Evolutionary conservation across 202 grass and related monocot genomes (phyloP).

Genomic region (Setaria viridis): DNA sequence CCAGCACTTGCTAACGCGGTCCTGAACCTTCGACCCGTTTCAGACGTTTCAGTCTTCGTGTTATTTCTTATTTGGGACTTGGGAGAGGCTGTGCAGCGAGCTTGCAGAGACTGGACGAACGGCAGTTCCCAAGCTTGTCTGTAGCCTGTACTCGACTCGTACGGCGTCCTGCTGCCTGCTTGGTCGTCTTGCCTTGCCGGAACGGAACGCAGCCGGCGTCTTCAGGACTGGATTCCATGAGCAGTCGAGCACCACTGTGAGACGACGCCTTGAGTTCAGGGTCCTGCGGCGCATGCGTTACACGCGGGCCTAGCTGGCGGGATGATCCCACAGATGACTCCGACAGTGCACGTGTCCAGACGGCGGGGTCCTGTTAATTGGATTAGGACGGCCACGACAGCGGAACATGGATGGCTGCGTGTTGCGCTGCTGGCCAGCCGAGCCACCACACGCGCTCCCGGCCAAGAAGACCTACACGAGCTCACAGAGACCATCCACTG

Average conservation of each 20-base stretch:
- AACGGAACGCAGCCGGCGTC: conserved; percentile 6
- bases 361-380: conserved; percentile 6
- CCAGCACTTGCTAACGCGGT: not conserved
- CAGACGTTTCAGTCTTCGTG: not conserved
- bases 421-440: conserved; percentile 16
- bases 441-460: not conserved
- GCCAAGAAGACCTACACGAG: not conserved
- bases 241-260: not conserved
- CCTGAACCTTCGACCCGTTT: not conserved
- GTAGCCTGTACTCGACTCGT: not conserved
- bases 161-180: not conserved
- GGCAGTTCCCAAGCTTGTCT: not conserved
- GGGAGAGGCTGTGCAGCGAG: not conserved
- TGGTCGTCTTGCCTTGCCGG: not conserved
- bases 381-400: conserved; percentile 38
- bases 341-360: conserved; percentile 46
- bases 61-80: no score
- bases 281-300: not conserved
- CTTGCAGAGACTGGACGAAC: not conserved
- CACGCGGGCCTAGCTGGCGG: not conserved
- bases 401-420: conserved; percentile 5
- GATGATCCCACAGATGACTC: not conserved
- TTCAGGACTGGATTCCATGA: not conserved
- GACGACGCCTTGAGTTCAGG: not conserved
- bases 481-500: not conserved